Percentiles rank a stretch among this genome's conserved stretches.
These are phyloP conservation scores for Wickerhamiella occidentalis DNA, from an alignment of 805 yeast genomes.

Conservation along the genomic window DNA sequence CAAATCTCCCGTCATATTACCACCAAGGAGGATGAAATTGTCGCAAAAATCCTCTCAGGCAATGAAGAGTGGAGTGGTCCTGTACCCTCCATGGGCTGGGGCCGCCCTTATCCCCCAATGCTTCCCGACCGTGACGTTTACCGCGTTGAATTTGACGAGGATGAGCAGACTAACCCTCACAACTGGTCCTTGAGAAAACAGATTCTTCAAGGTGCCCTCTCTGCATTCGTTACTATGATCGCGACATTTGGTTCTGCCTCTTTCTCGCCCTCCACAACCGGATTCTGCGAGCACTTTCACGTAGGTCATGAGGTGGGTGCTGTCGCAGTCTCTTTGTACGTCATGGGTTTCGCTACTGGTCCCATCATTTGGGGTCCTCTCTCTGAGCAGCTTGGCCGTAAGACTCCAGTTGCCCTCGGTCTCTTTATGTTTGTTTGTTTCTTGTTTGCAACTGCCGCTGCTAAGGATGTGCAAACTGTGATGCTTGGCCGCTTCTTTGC, in stretches of 20 bases:
- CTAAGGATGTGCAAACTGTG: conserved; percentile 40
- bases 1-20: not conserved
- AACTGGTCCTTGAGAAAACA: conserved; percentile 11
- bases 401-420: conserved; percentile 33
- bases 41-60: not conserved
- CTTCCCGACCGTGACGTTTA: conserved; percentile 13
- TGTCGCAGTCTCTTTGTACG: conserved; percentile 45
- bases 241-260: conserved; percentile 10
- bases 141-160: conserved; percentile 13
- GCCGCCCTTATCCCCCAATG: conserved; percentile 11
- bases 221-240: conserved; percentile 17
- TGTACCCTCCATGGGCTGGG: conserved; percentile 12
- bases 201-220: not conserved
- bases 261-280: conserved; percentile 1
- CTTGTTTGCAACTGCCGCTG: conserved; percentile 40
- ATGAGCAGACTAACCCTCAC: conserved; percentile 8
- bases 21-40: conserved; percentile 1
- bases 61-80: not conserved
- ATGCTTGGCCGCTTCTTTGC: conserved; percentile 44
- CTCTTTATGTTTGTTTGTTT: conserved; percentile 28
- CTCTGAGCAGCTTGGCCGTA: conserved; percentile 42
- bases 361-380: conserved; percentile 55
- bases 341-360: conserved; percentile 57
- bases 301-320: conserved; percentile 54
- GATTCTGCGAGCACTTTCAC: conserved; percentile 31